Conservation (phyloP, 805 yeast genomes). For the Clavispora vitiphila region DNA sequence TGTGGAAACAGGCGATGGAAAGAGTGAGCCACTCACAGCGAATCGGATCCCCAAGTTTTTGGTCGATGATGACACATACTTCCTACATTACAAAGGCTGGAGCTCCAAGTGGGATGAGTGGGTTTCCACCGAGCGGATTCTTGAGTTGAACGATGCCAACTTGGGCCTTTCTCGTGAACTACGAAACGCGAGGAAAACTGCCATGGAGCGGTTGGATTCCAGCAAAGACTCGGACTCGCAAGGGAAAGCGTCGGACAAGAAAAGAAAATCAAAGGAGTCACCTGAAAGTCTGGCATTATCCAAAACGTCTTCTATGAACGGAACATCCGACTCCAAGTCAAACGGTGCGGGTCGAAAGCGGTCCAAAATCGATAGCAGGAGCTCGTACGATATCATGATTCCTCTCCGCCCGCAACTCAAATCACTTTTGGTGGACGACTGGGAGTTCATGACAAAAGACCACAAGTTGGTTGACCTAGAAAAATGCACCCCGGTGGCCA, state of each 20-base stretch:
- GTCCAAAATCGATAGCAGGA: constrained; percentile 17
- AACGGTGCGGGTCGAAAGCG: constrained; percentile 7
- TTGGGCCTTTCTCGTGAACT: constrained; percentile 33
- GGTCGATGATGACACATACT: constrained; percentile 41
- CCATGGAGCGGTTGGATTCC: constrained; percentile 14
- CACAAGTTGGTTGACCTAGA: constrained; percentile 69
- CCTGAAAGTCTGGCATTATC: constrained; percentile 17
- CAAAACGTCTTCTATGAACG: constrained; percentile 3
- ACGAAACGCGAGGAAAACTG: constrained; percentile 15
- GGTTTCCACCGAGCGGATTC: constrained; percentile 68
- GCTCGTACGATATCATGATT: constrained; percentile 45
- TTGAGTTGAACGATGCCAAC: constrained; percentile 67
- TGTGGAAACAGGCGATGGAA: constrained; percentile 37
- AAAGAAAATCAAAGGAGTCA: constrained; percentile 6
- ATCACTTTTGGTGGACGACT: constrained; percentile 76
- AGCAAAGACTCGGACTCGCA: constrained; percentile 9
- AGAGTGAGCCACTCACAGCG: constrained; percentile 29
- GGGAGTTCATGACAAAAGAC: constrained; percentile 87
- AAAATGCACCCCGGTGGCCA: constrained; percentile 45
- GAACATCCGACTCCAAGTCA: constrained; percentile 1
- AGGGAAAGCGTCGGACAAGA: constrained; percentile 3
- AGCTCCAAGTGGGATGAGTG: constrained; percentile 95
- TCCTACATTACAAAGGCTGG: constrained; percentile 93
- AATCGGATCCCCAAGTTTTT: constrained; percentile 24
- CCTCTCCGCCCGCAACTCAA: constrained; percentile 65